Base-by-base conservation (phyloP, 805 yeast genomes). In the Ogataea degrootiae region DNA sequence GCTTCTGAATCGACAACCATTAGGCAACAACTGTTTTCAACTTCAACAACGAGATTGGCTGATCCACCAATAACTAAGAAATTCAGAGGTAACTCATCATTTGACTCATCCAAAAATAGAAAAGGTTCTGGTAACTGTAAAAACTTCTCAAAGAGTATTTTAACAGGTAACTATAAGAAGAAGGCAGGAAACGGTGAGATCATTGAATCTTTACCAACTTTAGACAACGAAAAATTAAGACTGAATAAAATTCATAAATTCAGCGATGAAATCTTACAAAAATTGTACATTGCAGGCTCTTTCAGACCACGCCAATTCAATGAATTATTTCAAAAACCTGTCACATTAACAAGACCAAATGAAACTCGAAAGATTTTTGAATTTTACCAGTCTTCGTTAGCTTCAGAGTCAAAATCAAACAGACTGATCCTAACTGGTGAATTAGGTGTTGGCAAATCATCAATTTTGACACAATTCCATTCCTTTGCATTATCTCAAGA, bases 391-490 rank as follows among this genome's bases (percentile, higher is more conserved):
- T 63, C 64, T 6, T 61, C 76, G 23, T 51, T 56, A 3, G 43
- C 49, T 0, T 41, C 70, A 0, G 59, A 75, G 0, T 62, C 76
- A 0, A 57, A 55, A 14, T 53, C 66, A 12, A 84, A 80, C 59
- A 73, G 84, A 56, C 56, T 76, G 31, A 69, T 82, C 31, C 51
- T 88, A n/a, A 62, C 77, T 19, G 96, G 96, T 39, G 82, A 76
- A 46, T 67, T 77, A 39, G 96, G 96, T 42, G 74, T 78, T 11
- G 97, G 97, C 7, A 91, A 90, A 69, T 78, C 92, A 3, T 79
- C 88, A 0, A 59, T 83, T 36, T 57, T 90, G 41, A 65, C 91
- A 0, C 96, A 90, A 64, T 72, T 83, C 2, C 84, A 84, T 39
- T 79, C 85, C 0, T 65, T 86, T 41, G 61, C 68, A 9, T 57